Conservation (phyloP, 139 green algal species). For the Volvox africanus region DNA sequence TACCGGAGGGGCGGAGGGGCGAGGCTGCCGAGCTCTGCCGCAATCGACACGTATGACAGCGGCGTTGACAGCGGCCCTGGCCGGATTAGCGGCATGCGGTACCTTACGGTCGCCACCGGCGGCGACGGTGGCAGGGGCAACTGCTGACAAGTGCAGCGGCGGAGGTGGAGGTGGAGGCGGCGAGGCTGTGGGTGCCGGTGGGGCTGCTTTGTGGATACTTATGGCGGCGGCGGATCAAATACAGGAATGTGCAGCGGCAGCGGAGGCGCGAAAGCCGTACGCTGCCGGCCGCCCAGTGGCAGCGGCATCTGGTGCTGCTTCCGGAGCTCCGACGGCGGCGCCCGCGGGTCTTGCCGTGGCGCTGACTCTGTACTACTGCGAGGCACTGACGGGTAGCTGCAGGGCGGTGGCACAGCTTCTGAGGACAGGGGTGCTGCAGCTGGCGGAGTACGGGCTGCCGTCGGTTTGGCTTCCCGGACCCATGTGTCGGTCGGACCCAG, state of each 20-base stretch:
- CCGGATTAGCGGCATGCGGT: slow-evolving; percentile 18
- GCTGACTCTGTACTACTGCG: slow-evolving; percentile 26
- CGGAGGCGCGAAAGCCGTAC: background rate
- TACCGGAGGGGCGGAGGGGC: background rate
- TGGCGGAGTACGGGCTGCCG: background rate
- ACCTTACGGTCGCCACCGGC: background rate
- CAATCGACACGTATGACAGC: background rate
- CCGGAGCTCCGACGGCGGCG: background rate
- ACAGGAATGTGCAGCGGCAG: background rate
- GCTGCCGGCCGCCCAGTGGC: background rate
- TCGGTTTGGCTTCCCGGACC: too few relatives aligned
- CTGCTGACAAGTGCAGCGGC: background rate
- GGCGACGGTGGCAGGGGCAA: background rate
- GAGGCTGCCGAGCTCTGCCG: background rate
- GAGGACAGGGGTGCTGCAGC: too few relatives aligned
- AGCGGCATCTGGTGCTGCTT: too few relatives aligned
- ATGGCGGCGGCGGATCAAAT: background rate
- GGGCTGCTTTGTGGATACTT: background rate
- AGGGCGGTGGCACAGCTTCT: slow-evolving; percentile 1
- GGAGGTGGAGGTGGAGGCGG: background rate
- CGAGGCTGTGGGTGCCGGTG: background rate
- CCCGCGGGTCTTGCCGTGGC: slow-evolving; percentile 22
- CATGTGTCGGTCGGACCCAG: too few relatives aligned
- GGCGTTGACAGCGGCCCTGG: slow-evolving; percentile 1
- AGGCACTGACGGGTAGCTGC: slow-evolving; percentile 1